Base-by-base conservation (phyloP, 2,329 filamentous ascomycete species). In the Fusarium pseudonygamai region DNA sequence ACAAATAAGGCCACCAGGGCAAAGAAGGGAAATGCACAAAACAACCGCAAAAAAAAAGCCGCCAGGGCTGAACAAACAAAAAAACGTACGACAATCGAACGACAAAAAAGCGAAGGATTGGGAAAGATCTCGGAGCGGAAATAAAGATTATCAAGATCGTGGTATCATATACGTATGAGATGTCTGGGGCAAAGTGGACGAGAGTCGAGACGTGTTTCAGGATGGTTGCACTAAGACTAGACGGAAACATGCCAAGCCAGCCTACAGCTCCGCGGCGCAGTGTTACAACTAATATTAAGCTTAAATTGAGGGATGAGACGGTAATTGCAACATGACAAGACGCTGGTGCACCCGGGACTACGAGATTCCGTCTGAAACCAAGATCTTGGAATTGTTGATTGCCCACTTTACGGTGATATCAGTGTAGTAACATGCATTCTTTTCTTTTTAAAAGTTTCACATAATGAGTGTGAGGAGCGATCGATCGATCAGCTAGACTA, bases 1-100 rank as follows among this genome's bases (percentile, higher is more conserved):
- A 10, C 12, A 37, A 55, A 56, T 57, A 52, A 36, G 13, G 69
- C 72, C 72, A 43, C 72, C 72, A 63, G 72, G 72, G 68, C 72
- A 53, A 56, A 64, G 45, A 56, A 56, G 46, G 16, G 36, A 40
- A 61, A 47, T 16, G 18, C 43, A 39, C 12, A 45, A 47, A 61
- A 47, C 14, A 39, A 59, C 28, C 12, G 18, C 40, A 30, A 14
- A 34, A 20, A 50, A 62, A 53, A 57, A 20, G 69, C 71, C 69
- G 22, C 71, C 71, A 67, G 71, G 69, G 71, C 70, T 18, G 26
- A 42, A 40, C 22, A 46, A 34, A 34, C 34, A 42, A 32, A 28
- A 45, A 18, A 45, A 45, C 22, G 15, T 16, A 43, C 37, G 13
- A 18, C 16, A 64, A 40, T 40, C n/a, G 37, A 39, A 26, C 57